A percentile compares a stretch with the other conserved stretches of the same genome.
phyloP scores from a whole-genome alignment of 192 early-diverging fungal species.

The Helicostylum pulchrum region DNA sequence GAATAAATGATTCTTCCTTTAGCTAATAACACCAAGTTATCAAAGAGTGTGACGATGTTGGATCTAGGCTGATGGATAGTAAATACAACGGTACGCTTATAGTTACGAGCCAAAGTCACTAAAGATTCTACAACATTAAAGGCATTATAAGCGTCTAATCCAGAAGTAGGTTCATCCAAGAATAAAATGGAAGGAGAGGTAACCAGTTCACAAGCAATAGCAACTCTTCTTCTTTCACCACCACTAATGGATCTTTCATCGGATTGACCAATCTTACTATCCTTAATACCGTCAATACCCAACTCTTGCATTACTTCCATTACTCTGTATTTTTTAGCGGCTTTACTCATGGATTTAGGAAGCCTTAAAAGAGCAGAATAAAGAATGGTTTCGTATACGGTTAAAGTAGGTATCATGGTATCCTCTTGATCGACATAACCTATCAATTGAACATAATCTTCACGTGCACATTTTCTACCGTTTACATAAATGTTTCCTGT shows the following conservation, averaged over 20 bases:
- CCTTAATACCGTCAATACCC: conserved; percentile 78
- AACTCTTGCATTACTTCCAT: conserved; percentile 82
- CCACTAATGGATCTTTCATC: conserved; percentile 81
- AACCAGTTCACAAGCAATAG: conserved; percentile 91
- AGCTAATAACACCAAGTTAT: conserved; percentile 81
- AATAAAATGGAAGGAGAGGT: conserved; percentile 88
- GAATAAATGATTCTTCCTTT: conserved; percentile 82
- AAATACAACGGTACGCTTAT: conserved; percentile 79
- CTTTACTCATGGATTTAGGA: conserved; percentile 64
- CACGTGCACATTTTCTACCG: conserved; percentile 60
- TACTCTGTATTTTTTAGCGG: conserved; percentile 67
- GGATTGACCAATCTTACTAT: conserved; percentile 72
- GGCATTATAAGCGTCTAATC: conserved; percentile 89
- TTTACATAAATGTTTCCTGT: conserved; percentile 78
- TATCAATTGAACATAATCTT: conserved; percentile 66
- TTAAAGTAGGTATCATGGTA: conserved; percentile 53
- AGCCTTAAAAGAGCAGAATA: conserved; percentile 86
- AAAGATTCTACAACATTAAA: conserved; percentile 90
- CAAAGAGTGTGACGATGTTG: conserved; percentile 89
- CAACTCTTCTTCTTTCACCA: conserved; percentile 89
- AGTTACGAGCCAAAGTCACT: conserved; percentile 68
- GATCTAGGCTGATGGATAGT: conserved; percentile 95
- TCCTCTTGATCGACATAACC: conserved; percentile 73
- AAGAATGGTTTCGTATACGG: conserved; percentile 77
- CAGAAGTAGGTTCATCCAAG: conserved; percentile 81